A percentile compares a stretch with the other conserved stretches of the same genome.
phyloP scores from a whole-genome alignment of 2,329 filamentous ascomycete genomes.

The Trichoderma citrinoviride region DNA sequence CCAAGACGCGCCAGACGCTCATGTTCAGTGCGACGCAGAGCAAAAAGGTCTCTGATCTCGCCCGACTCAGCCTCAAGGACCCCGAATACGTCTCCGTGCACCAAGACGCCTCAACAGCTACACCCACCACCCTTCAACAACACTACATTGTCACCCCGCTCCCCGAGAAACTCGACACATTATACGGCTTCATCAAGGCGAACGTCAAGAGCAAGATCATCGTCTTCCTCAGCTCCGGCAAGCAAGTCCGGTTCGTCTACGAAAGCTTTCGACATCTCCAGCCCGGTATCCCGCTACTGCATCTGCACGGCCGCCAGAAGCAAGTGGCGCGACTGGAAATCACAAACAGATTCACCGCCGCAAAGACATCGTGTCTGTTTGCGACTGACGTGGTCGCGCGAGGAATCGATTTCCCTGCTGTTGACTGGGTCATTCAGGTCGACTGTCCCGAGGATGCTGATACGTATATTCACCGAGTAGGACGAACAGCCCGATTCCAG shows the following conservation, averaged over 20 bases:
- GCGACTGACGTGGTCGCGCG: constrained; percentile 93
- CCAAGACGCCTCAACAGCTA: constrained; percentile 74
- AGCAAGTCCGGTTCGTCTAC: constrained; percentile 94
- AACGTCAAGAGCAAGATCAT: constrained; percentile 94
- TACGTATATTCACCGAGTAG: constrained; percentile 96
- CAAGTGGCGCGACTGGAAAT: constrained; percentile 86
- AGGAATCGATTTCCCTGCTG: constrained; percentile 91
- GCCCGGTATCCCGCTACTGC: constrained; percentile 87
- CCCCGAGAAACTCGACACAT: constrained; percentile 82
- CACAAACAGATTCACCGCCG: constrained; percentile 74
- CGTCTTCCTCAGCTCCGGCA: constrained; percentile 91
- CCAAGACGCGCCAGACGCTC: constrained; percentile 80
- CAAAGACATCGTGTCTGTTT: constrained; percentile 84
- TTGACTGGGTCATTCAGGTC: constrained; percentile 99
- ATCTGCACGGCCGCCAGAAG: constrained; percentile 92
- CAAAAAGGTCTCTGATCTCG: constrained; percentile 87
- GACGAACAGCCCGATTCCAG: constrained; percentile 90
- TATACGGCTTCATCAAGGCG: constrained; percentile 88
- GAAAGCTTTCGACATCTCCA: constrained; percentile 91
- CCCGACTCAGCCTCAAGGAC: constrained; percentile 80
- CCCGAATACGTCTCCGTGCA: constrained; percentile 96
- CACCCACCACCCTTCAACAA: constrained; percentile 80
- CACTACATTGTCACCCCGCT: constrained; percentile 86
- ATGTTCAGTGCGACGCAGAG: constrained; percentile 97
- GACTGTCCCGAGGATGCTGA: constrained; percentile 96